phyloP scores from a whole-genome alignment of 495 filamentous ascomycete genomes.

The Xylaria curta region DNA sequence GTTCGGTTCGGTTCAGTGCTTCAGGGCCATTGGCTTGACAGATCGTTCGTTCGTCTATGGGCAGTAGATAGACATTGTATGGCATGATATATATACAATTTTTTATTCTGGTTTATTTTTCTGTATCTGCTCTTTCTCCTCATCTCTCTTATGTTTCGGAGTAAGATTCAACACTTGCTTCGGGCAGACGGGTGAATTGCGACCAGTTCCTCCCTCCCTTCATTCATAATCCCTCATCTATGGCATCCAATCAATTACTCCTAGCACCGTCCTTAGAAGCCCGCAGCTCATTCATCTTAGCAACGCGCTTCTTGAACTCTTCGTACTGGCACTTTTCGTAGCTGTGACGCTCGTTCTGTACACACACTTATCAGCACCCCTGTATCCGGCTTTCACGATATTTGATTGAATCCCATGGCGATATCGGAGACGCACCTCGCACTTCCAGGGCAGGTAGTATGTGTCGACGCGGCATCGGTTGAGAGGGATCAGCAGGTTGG shows the following conservation, averaged over 20 bases:
- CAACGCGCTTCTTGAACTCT: slow-evolving; percentile 97
- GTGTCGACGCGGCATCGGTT: slow-evolving; percentile 92
- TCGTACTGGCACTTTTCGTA: slow-evolving; percentile 99
- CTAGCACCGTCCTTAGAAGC: slow-evolving; percentile 83
- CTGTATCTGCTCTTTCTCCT: neutral
- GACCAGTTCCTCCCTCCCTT: neutral
- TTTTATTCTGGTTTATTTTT: neutral
- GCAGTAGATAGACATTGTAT: neutral
- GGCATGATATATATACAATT: slow-evolving; percentile 6
- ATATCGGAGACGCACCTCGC: slow-evolving; percentile 71
- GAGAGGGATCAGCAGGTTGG: slow-evolving; percentile 89
- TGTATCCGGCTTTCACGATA: too few species aligned
- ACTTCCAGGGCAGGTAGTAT: slow-evolving; percentile 98
- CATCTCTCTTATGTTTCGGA: neutral
- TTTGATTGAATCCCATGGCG: too few species aligned
- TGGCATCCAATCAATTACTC: slow-evolving; percentile 70
- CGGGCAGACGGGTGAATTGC: neutral
- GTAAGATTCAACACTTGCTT: neutral
- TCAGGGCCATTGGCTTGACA: neutral
- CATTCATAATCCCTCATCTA: neutral
- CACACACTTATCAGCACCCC: neutral
- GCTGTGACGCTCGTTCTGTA: slow-evolving; percentile 87
- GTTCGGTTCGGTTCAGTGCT: neutral
- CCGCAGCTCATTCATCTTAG: slow-evolving; percentile 96
- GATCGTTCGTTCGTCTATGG: neutral